Evolutionary conservation across 495 filamentous ascomycete genomes (phyloP).

Genomic region (Penicillium mononematosum): DNA sequence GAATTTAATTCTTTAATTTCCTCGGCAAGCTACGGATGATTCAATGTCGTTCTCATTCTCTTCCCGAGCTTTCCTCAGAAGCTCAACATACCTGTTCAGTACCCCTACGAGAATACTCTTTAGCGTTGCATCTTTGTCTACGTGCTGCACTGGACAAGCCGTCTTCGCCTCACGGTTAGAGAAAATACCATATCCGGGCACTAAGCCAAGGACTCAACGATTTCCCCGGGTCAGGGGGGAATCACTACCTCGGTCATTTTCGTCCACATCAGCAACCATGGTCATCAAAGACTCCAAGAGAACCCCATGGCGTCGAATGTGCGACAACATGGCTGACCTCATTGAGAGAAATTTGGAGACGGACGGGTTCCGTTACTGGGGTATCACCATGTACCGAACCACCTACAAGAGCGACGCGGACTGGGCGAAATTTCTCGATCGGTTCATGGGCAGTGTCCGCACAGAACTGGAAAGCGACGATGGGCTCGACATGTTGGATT

Average conservation of each 20-base stretch:
- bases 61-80: slow-evolving; percentile 8
- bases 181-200: too few species aligned
- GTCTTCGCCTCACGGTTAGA: too few species aligned
- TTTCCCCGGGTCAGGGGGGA: slow-evolving; percentile 4
- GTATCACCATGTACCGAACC: slow-evolving; percentile 14
- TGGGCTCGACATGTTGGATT: slow-evolving; percentile 12
- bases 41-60: slow-evolving; percentile 8
- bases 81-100: slow-evolving; percentile 7
- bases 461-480: slow-evolving; percentile 1
- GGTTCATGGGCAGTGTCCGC: slow-evolving; percentile 5
- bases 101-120: neutral
- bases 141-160: too few species aligned
- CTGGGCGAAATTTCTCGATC: slow-evolving; percentile 11
- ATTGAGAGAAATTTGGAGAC: slow-evolving; percentile 12
- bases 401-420: slow-evolving; percentile 13
- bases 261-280: slow-evolving; percentile 13
- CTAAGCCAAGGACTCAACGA: slow-evolving; percentile 10
- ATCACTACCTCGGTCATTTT: slow-evolving; percentile 11
- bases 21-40: slow-evolving; percentile 10
- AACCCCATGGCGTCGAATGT: slow-evolving; percentile 6
- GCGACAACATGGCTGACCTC: neutral
- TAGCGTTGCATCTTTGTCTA: too few species aligned
- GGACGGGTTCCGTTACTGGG: slow-evolving; percentile 10
- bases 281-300: slow-evolving; percentile 15
- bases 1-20: slow-evolving; percentile 9